phyloP scores from a whole-genome alignment of 73 alveolate species.

The Effrenium voratum region DNA sequence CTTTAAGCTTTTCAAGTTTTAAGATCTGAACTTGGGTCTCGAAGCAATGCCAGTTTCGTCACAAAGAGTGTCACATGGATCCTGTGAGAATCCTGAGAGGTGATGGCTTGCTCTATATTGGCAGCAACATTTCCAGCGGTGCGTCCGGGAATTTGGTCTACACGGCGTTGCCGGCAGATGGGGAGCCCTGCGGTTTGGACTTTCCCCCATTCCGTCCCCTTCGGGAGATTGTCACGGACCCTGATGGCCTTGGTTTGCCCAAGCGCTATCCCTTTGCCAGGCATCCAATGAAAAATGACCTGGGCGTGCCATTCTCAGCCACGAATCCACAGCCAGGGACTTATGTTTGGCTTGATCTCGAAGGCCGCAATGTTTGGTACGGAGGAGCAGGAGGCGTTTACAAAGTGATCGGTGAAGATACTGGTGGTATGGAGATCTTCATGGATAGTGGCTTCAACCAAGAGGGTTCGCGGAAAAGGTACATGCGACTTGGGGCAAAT shows the following conservation, averaged over 20 bases:
- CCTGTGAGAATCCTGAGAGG: background rate
- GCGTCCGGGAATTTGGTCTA: constrained; percentile 7
- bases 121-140: background rate
- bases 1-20: too few species aligned
- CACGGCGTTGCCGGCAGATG: background rate
- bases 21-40: too few species aligned
- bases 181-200: constrained; percentile 16
- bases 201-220: background rate
- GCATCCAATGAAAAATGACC: background rate
- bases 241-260: constrained; percentile 2
- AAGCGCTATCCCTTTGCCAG: constrained; percentile 23
- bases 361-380: constrained; percentile 11
- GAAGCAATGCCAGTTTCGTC: too few species aligned
- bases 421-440: constrained; percentile 16
- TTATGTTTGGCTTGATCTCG: background rate
- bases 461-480: too few species aligned
- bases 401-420: constrained; percentile 16
- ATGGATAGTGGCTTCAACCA: constrained; percentile 11
- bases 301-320: background rate
- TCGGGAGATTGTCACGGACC: background rate
- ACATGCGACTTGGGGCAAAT: too few species aligned
- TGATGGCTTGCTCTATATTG: background rate
- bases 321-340: background rate
- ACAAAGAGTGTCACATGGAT: too few species aligned
- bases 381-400: background rate